Percentiles rank a stretch among this genome's conserved stretches.
These are phyloP conservation scores for Anisodus tanguticus DNA, from an alignment of 257 asterid genomes.

Conservation along the genomic window DNA sequence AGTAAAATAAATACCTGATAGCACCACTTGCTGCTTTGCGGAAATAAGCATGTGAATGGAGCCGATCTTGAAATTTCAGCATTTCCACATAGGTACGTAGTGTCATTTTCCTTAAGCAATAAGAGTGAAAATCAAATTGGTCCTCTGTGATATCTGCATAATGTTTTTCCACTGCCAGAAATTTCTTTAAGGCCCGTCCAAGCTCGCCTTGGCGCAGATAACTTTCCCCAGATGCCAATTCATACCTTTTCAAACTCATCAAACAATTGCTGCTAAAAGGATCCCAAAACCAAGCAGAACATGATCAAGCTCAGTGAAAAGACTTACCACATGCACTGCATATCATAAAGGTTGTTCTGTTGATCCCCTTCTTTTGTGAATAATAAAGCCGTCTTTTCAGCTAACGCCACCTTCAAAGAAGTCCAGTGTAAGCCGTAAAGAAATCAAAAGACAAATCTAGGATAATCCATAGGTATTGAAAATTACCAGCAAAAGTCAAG, in stretches of 20 bases:
- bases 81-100: slow-evolving; percentile 89
- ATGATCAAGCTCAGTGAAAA: not conserved
- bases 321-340: slow-evolving; percentile 99
- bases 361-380: slow-evolving; percentile 99
- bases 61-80: slow-evolving; percentile 93
- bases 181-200: slow-evolving; percentile 96
- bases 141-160: slow-evolving; percentile 43
- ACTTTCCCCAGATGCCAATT: slow-evolving; percentile 94
- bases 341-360: slow-evolving; percentile 92
- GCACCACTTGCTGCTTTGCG: slow-evolving; percentile 93
- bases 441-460: slow-evolving; percentile 26
- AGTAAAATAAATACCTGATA: slow-evolving; percentile 56
- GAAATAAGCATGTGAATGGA: slow-evolving; percentile 89
- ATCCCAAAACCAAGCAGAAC: slow-evolving; percentile 21
- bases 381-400: slow-evolving; percentile 91
- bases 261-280: slow-evolving; percentile 30
- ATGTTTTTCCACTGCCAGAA: slow-evolving; percentile 96
- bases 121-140: slow-evolving; percentile 91
- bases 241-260: slow-evolving; percentile 67
- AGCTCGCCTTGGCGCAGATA: slow-evolving; percentile 92
- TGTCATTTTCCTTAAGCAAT: slow-evolving; percentile 97
- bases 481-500: not conserved
- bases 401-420: slow-evolving; percentile 71
- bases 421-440: slow-evolving; percentile 28
- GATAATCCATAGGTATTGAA: slow-evolving; percentile 21